Percentiles rank a stretch among this genome's conserved stretches.
These are phyloP conservation scores for Camelina sativa DNA, from an alignment of 345 rosid genomes.

Conservation along the genomic window DNA sequence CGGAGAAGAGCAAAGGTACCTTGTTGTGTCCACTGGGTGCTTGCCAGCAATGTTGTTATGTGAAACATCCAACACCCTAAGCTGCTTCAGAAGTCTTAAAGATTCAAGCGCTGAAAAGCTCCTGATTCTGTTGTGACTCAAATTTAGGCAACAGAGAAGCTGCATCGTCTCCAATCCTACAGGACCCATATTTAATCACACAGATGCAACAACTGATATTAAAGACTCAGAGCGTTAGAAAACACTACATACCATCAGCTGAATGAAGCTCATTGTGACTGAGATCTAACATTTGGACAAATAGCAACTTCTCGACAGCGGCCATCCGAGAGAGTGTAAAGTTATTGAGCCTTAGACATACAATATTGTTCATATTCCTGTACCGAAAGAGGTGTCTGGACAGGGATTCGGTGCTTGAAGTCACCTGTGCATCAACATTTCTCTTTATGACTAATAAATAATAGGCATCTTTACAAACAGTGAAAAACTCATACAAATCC, in stretches of 20 bases:
- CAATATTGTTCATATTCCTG: constrained; percentile 37
- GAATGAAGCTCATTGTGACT: constrained; percentile 6
- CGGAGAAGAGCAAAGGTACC: neutral
- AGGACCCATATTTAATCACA: neutral
- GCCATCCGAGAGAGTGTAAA: neutral
- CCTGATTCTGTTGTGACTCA: constrained; percentile 2
- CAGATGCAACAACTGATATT: neutral
- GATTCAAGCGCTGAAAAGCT: neutral
- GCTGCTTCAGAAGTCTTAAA: neutral
- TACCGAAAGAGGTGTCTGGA: constrained; percentile 52
- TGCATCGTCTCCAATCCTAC: constrained; percentile 2
- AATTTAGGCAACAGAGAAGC: neutral
- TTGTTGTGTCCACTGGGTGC: neutral
- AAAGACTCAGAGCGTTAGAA: neutral
- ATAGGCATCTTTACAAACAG: too few species aligned
- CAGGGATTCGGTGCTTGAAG: constrained; percentile 53
- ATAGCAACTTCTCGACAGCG: neutral
- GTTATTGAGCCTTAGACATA: constrained; percentile 57
- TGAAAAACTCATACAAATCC: neutral
- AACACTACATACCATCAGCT: neutral
- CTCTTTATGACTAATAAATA: neutral
- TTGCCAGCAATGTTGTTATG: neutral
- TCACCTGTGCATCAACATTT: constrained; percentile 39
- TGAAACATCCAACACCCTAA: neutral
- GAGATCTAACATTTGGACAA: constrained; percentile 2